A percentile compares a stretch with the other conserved stretches of the same genome.
These are phyloP conservation scores for Starmerella bombicola DNA, from an alignment of 805 yeast genomes.

Conservation along the genomic window DNA sequence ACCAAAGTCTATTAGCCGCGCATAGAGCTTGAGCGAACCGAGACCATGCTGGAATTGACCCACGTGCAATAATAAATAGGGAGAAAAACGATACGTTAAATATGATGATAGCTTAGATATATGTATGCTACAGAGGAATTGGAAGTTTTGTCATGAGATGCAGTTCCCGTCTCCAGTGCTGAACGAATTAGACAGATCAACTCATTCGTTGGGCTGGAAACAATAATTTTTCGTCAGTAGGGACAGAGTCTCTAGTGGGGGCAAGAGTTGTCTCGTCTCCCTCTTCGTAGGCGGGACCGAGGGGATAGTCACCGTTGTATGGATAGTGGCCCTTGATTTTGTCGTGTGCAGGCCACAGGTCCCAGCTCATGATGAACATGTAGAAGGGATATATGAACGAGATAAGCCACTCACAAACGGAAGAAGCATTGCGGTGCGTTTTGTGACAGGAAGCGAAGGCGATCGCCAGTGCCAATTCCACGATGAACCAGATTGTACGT, in stretches of 20 bases:
- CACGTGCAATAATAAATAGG: too few relatives aligned
- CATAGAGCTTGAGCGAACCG: too few relatives aligned
- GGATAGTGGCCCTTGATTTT: slow-evolving; percentile 24
- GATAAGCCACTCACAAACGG: slow-evolving; percentile 71
- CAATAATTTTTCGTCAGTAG: slow-evolving; percentile 2
- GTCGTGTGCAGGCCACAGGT: slow-evolving; percentile 53
- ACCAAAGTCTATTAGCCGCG: too few relatives aligned
- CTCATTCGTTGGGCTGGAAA: too few relatives aligned
- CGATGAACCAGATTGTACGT: slow-evolving; percentile 52
- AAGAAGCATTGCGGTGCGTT: slow-evolving; percentile 37
- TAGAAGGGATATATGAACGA: slow-evolving; percentile 73
- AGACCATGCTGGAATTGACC: too few relatives aligned
- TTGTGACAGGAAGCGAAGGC: slow-evolving; percentile 36
- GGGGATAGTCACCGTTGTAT: slow-evolving; percentile 11
- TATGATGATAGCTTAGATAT: too few relatives aligned
- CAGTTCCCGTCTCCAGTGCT: too few relatives aligned
- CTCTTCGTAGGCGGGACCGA: slow-evolving; percentile 3
- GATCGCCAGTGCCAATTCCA: slow-evolving; percentile 57
- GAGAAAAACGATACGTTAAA: too few relatives aligned
- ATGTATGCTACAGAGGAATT: too few relatives aligned
- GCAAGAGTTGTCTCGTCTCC: background rate
- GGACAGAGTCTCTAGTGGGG: background rate
- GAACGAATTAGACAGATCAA: too few relatives aligned
- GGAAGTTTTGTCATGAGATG: too few relatives aligned
- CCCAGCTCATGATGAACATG: slow-evolving; percentile 51